Percentiles rank a stretch among this genome's conserved stretches.
These are phyloP conservation scores for Didymella exigua DNA, from an alignment of 2,329 filamentous ascomycete species.

Conservation along the genomic window DNA sequence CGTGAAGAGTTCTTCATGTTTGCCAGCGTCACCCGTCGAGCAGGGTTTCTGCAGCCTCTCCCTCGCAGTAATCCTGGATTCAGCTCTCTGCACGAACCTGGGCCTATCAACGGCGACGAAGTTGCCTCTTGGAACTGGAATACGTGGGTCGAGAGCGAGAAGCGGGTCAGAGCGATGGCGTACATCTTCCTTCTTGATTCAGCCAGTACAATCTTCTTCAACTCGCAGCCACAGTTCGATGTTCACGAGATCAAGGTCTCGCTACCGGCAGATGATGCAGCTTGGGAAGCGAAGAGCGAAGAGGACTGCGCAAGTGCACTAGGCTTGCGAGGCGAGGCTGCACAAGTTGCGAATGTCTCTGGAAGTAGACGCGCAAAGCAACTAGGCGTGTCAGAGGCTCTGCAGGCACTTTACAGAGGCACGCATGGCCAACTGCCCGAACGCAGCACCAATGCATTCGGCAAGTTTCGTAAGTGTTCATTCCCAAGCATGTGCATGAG, in stretches of 20 bases:
- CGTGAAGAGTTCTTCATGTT: conserved; percentile 64
- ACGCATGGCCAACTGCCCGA: conserved; percentile 65
- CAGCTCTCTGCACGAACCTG: conserved; percentile 67
- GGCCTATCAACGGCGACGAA: conserved; percentile 48
- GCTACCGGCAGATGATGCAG: conserved; percentile 74
- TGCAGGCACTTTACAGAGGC: conserved; percentile 65
- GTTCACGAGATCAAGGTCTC: conserved; percentile 68
- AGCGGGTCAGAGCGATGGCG: conserved; percentile 68
- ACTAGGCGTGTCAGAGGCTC: conserved; percentile 65
- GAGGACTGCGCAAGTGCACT: conserved; percentile 69
- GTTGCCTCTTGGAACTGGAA: conserved; percentile 67
- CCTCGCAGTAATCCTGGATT: conserved; percentile 55
- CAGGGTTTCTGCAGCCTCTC: conserved; percentile 62
- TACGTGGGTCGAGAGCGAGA: conserved; percentile 73
- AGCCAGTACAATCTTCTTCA: conserved; percentile 73
- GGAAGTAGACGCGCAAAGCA: conserved; percentile 70
- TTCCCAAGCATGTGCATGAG: not conserved
- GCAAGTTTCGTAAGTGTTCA: conserved; percentile 62
- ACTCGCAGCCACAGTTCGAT: conserved; percentile 67
- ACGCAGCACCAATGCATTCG: conserved; percentile 71
- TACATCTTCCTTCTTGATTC: conserved; percentile 68
- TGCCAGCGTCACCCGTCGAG: conserved; percentile 62
- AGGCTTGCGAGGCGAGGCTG: conserved; percentile 64
- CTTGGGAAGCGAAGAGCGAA: conserved; percentile 69
- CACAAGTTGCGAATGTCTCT: conserved; percentile 64